Conservation (phyloP, 139 green algal species). For the Parachlorella kessleri region DNA sequence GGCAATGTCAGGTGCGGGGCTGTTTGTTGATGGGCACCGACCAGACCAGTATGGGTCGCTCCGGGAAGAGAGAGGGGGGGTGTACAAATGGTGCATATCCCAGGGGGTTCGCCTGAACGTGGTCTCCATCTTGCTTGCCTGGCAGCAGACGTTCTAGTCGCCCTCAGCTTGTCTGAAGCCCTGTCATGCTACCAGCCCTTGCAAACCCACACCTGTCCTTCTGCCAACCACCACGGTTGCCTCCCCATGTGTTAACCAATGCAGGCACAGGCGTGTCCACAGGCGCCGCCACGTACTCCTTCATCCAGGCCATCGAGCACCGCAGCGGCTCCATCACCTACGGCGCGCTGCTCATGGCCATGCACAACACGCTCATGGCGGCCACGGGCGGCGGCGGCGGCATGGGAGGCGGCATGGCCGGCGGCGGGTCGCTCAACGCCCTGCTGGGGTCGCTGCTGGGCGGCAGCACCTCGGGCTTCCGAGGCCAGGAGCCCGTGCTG, state of each 20-base stretch:
- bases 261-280: slow-evolving; percentile 60
- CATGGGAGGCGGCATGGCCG: slow-evolving; percentile 5
- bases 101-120: too few relatives aligned
- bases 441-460: slow-evolving; percentile 29
- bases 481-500: slow-evolving; percentile 38
- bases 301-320: slow-evolving; percentile 74
- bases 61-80: too few relatives aligned
- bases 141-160: too few relatives aligned
- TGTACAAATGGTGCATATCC: too few relatives aligned
- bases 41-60: too few relatives aligned
- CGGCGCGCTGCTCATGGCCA: slow-evolving; percentile 35
- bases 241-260: too few relatives aligned
- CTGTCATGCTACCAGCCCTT: too few relatives aligned
- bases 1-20: slow-evolving; percentile 40
- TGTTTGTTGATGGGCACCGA: too few relatives aligned
- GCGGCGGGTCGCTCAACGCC: background rate
- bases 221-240: too few relatives aligned
- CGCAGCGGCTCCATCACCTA: slow-evolving; percentile 25
- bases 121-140: too few relatives aligned
- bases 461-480: slow-evolving; percentile 4
- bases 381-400: slow-evolving; percentile 14
- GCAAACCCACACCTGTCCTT: too few relatives aligned
- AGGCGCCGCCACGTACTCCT: slow-evolving; percentile 79
- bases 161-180: too few relatives aligned
- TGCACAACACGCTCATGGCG: slow-evolving; percentile 34